A percentile compares a stretch with the other conserved stretches of the same genome.
Conservation (phyloP, 306 rosid species). For the Quercus parvula region DNA sequence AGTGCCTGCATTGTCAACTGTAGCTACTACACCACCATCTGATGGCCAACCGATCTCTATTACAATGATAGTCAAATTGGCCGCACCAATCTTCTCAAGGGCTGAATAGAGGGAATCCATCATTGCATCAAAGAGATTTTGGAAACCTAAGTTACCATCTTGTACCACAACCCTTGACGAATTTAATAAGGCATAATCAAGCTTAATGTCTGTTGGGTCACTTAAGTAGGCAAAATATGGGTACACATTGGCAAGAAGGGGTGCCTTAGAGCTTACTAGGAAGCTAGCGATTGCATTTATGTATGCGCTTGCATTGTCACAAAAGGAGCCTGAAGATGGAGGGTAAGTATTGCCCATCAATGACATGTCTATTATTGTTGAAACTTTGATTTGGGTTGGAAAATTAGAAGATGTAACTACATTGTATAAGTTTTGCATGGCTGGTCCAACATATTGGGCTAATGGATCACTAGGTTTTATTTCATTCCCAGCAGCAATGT, state of each 20-base stretch:
- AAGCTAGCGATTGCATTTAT: constrained; percentile 38
- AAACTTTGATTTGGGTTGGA: constrained; percentile 35
- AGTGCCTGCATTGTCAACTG: neutral
- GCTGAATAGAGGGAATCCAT: constrained; percentile 54
- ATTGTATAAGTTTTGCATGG: constrained; percentile 28
- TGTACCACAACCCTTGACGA: constrained; percentile 20
- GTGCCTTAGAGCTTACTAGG: constrained; percentile 32
- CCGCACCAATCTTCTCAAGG: constrained; percentile 42
- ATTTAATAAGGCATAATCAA: constrained; percentile 42
- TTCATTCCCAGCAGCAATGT: constrained; percentile 53
- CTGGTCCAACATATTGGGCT: constrained; percentile 27
- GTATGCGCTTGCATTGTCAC: constrained; percentile 7
- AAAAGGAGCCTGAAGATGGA: constrained; percentile 31
- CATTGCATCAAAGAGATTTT: constrained; percentile 42
- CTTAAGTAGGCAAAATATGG: constrained; percentile 39
- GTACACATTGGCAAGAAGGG: constrained; percentile 67
- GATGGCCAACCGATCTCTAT: constrained; percentile 84
- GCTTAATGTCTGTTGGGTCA: neutral
- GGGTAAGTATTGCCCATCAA: constrained; percentile 36
- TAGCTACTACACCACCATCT: constrained; percentile 31
- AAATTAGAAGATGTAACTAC: constrained; percentile 38
- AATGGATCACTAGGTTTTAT: neutral
- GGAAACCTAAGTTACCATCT: constrained; percentile 25
- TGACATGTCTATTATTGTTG: constrained; percentile 34
- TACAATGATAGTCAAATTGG: constrained; percentile 40